Percentiles rank a stretch among this genome's conserved stretches.
These are phyloP conservation scores for Penicillium nordicum DNA, from an alignment of 2,329 filamentous ascomycete species.

Conservation along the genomic window DNA sequence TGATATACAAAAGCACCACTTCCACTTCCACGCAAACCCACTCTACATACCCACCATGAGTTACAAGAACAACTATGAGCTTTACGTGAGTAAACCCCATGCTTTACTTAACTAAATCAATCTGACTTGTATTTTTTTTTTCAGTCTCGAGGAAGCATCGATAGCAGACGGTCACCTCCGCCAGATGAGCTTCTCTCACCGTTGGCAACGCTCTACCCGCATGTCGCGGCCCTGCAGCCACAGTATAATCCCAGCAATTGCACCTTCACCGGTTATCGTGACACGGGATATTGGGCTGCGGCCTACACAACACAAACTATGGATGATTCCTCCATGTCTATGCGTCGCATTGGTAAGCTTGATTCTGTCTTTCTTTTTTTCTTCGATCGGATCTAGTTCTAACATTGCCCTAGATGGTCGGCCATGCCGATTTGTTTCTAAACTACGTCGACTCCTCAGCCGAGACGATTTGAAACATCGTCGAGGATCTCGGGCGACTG, in stretches of 20 bases:
- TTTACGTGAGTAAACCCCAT: conserved; percentile 33
- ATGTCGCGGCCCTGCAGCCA: conserved; percentile 37
- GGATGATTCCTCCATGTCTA: conserved; percentile 18
- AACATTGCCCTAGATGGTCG: conserved; percentile 24
- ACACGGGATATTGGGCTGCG: conserved; percentile 32
- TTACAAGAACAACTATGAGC: conserved; percentile 42
- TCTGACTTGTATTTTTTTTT: not conserved
- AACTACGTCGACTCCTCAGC: conserved; percentile 32
- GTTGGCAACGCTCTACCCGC: conserved; percentile 35
- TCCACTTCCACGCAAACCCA: not conserved
- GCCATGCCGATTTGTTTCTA: conserved; percentile 30
- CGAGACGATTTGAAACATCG: conserved; percentile 32
- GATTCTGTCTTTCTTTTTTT: conserved; percentile 1
- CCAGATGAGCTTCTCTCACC: conserved; percentile 33
- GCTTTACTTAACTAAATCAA: not conserved
- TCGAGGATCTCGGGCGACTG: conserved; percentile 17
- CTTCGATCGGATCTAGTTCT: conserved; percentile 10
- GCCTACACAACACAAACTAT: conserved; percentile 28
- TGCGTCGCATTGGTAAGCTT: conserved; percentile 27
- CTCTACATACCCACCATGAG: conserved; percentile 24
- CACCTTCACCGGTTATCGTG: conserved; percentile 30
- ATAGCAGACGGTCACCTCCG: conserved; percentile 27
- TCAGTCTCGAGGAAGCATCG: conserved; percentile 27
- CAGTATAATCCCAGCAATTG: conserved; percentile 30
- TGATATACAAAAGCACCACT: not conserved